Base-by-base conservation (phyloP, 495 filamentous ascomycete species). In the Hyaloscypha finlandica region DNA sequence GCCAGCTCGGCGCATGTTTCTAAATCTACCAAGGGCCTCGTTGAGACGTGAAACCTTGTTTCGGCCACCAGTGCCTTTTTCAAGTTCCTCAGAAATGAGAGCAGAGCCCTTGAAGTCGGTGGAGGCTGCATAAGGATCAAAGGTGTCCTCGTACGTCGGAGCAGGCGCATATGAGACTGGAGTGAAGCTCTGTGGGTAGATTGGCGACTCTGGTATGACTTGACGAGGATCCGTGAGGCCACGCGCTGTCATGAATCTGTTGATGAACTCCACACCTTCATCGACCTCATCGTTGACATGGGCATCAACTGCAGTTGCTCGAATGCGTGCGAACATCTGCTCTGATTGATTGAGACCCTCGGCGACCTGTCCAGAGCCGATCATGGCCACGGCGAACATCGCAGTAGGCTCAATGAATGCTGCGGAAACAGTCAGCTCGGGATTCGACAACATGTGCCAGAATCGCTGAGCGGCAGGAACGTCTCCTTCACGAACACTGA, bases 51-150 rank as follows among this genome's bases (percentile, higher is more conserved):
- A 83, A 42, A 84, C 87, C 67, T 87, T 86, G 19, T 81, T 80
- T 54, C 90, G 88, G 64, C 85, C 84, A 70, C 87, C 86, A 66
- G 82, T 85, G 65, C 86, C 83, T 45, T 77, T 70, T 75, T 97
- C 95, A 51, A 99, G 84, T 68, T 91, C 86, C 59, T 97, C 93
- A 19, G 90, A 90, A 73, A 99, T 97, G 61, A 92, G 82, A 22
- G 91, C 87, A 25, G 95, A 99, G 31, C 92, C 94, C 71, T 91
- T 92, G 81, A 94, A 92, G 77, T 99, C 95, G 63, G 92, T 96
- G 59, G 86, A 92, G 68, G 90, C 86, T 31, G 88, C 90, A 74
- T 98, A 97, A 0, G 95, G 95, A 72, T 99, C 95, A 71, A 88
- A 94, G 3, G 86, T 88, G 65, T 97, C 93, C 66, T 94, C 87